Evolutionary conservation across 805 yeast genomes (phyloP).

Genomic region (Ogataea henricii): DNA sequence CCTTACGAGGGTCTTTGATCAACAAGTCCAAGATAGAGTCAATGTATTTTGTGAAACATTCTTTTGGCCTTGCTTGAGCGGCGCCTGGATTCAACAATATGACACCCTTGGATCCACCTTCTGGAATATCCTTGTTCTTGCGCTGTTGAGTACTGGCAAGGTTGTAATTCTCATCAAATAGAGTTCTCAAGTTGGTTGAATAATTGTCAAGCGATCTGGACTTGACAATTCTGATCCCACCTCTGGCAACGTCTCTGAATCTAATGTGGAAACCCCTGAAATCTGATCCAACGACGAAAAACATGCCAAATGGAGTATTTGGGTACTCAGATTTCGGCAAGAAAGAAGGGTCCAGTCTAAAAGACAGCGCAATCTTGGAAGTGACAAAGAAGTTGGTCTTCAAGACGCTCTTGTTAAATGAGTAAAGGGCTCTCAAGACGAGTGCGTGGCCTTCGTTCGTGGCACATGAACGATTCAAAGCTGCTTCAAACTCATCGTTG

Average conservation of each 20-base stretch:
- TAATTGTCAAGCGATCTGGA: constrained; percentile 86
- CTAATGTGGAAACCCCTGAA: constrained; percentile 97
- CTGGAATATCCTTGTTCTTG: constrained; percentile 97
- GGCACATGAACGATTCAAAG: constrained; percentile 68
- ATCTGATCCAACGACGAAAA: constrained; percentile 93
- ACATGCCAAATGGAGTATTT: constrained; percentile 91
- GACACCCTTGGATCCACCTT: constrained; percentile 98
- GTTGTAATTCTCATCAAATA: constrained; percentile 95
- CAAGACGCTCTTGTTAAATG: constrained; percentile 82
- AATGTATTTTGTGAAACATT: constrained; percentile 89
- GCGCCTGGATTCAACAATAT: constrained; percentile 72
- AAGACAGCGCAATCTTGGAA: constrained; percentile 92
- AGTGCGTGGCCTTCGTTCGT: constrained; percentile 79
- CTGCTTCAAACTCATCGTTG: constrained; percentile 71
- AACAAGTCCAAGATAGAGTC: constrained; percentile 87
- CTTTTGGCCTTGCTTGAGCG: constrained; percentile 76
- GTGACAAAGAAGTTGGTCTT: constrained; percentile 94
- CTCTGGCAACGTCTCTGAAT: constrained; percentile 96
- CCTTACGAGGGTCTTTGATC: constrained; percentile 71
- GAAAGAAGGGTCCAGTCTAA: constrained; percentile 84
- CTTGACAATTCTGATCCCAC: constrained; percentile 94
- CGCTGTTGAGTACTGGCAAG: constrained; percentile 95
- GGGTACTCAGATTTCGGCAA: constrained; percentile 88
- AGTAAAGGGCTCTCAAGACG: constrained; percentile 78
- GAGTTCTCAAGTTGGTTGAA: constrained; percentile 77